Conservation (phyloP, 2,329 filamentous ascomycete species). For the Ramularia collo-cygni region DNA sequence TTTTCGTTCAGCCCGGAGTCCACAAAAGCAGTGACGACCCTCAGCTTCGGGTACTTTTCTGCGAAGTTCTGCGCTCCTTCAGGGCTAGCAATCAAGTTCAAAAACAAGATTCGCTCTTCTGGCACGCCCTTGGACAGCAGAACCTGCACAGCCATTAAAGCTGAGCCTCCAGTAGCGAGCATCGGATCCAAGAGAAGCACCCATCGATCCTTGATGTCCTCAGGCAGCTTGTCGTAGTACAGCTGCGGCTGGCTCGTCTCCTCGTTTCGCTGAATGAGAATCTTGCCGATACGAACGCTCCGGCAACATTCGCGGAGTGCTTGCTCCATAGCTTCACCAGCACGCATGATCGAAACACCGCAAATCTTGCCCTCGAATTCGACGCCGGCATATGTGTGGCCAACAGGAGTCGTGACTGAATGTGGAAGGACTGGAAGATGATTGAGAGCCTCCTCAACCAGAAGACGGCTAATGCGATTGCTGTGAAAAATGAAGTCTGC, state of each 20-base stretch:
- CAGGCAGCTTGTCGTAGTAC: slow-evolving; percentile 95
- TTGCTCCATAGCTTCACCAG: slow-evolving; percentile 97
- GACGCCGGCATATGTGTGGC: slow-evolving; percentile 79
- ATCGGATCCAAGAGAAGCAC: slow-evolving; percentile 94
- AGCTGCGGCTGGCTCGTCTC: slow-evolving; percentile 87
- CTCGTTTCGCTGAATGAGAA: slow-evolving; percentile 94
- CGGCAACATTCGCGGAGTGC: slow-evolving; percentile 92
- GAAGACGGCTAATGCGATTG: slow-evolving; percentile 90
- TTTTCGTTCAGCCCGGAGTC: slow-evolving; percentile 95
- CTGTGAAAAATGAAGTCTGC: slow-evolving; percentile 99
- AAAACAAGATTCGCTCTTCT: slow-evolving; percentile 89
- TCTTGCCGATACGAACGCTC: slow-evolving; percentile 97
- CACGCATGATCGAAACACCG: slow-evolving; percentile 96
- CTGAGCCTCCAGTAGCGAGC: slow-evolving; percentile 97
- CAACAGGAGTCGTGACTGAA: slow-evolving; percentile 83
- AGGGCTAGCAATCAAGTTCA: slow-evolving; percentile 96
- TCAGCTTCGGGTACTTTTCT: slow-evolving; percentile 76
- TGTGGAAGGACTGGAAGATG: slow-evolving; percentile 89
- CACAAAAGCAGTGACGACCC: slow-evolving; percentile 92
- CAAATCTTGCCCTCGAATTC: slow-evolving; percentile 98
- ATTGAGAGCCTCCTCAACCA: slow-evolving; percentile 96
- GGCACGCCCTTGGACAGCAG: slow-evolving; percentile 84
- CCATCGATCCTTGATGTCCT: slow-evolving; percentile 89
- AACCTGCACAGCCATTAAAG: slow-evolving; percentile 94
- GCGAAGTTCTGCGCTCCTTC: slow-evolving; percentile 87